These are phyloP conservation scores for Amyloporia xantha DNA, from an alignment of 768 basidiomycete species.

Conservation along the genomic window DNA sequence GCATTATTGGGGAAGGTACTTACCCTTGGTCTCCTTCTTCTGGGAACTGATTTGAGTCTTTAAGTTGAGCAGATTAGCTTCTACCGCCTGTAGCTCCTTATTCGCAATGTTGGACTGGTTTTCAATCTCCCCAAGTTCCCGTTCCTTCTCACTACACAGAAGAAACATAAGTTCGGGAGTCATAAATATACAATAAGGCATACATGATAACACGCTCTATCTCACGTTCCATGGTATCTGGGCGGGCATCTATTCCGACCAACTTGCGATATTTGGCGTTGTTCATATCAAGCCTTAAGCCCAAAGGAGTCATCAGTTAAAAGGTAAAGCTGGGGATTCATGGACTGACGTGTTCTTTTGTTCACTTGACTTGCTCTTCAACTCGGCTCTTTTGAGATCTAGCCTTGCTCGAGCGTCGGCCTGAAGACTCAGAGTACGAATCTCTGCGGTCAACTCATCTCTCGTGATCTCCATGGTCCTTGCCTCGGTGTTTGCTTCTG, in stretches of 20 bases:
- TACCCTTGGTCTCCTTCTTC: conserved; percentile 57
- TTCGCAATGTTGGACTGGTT: conserved; percentile 38
- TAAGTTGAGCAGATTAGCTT: conserved; percentile 53
- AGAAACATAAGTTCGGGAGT: too few species aligned
- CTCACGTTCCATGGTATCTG: conserved; percentile 69
- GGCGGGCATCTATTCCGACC: conserved; percentile 50
- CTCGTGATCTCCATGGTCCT: conserved; percentile 60
- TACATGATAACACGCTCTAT: conserved; percentile 55
- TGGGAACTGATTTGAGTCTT: conserved; percentile 59
- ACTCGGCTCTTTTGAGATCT: conserved; percentile 64
- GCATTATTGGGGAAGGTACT: too few species aligned
- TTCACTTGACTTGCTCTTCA: conserved; percentile 57
- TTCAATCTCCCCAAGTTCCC: conserved; percentile 46
- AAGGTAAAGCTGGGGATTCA: too few species aligned
- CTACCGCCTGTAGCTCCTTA: conserved; percentile 53
- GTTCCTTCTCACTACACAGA: conserved; percentile 66
- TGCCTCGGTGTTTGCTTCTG: conserved; percentile 45
- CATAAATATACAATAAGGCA: conserved; percentile 23
- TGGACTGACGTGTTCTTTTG: conserved; percentile 65
- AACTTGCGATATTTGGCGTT: conserved; percentile 59
- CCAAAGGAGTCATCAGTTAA: too few species aligned
- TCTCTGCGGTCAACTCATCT: conserved; percentile 64
- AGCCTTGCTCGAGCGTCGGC: conserved; percentile 77
- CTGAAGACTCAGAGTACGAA: conserved; percentile 66
- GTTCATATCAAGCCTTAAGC: conserved; percentile 64